phyloP scores from a whole-genome alignment of 495 filamentous ascomycete genomes.

The Penicillium malachiteum region DNA sequence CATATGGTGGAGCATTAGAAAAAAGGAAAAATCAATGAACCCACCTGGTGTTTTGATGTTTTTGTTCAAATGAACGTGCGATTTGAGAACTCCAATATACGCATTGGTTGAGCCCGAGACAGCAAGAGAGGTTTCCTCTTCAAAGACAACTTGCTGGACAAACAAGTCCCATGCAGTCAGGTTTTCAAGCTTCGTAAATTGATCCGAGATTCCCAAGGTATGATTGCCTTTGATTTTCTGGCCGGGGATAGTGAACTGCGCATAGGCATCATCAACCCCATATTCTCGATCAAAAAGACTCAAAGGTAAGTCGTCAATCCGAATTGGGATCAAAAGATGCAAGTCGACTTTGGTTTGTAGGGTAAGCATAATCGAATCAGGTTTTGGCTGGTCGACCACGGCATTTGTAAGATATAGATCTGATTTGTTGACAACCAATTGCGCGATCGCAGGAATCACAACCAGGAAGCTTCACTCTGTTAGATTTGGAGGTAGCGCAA shows the following conservation, averaged over 20 bases:
- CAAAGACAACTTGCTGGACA: slow-evolving; percentile 28
- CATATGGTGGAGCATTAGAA: not conserved
- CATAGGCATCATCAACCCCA: slow-evolving; percentile 27
- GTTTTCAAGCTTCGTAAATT: slow-evolving; percentile 26
- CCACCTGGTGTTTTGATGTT: slow-evolving; percentile 32
- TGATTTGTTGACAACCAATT: slow-evolving; percentile 38
- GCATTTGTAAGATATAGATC: slow-evolving; percentile 33
- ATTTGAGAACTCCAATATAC: slow-evolving; percentile 32
- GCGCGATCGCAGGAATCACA: slow-evolving; percentile 42
- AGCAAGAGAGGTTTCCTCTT: slow-evolving; percentile 25
- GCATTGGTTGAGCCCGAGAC: slow-evolving; percentile 28
- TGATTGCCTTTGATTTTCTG: slow-evolving; percentile 34
- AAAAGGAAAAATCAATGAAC: not conserved
- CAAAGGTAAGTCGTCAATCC: slow-evolving; percentile 33
- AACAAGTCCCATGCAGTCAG: slow-evolving; percentile 30
- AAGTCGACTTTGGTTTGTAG: slow-evolving; percentile 34
- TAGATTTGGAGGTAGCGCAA: not conserved
- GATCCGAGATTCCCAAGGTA: slow-evolving; percentile 25
- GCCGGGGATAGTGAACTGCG: slow-evolving; percentile 22
- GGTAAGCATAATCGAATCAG: slow-evolving; percentile 31
- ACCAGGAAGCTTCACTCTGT: slow-evolving; percentile 36
- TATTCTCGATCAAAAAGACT: slow-evolving; percentile 28
- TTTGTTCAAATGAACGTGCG: slow-evolving; percentile 33
- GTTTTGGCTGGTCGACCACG: slow-evolving; percentile 29
- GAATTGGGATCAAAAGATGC: slow-evolving; percentile 30